phyloP scores from a whole-genome alignment of 352 stramenopile species.

The Phytophthora foliorum region DNA sequence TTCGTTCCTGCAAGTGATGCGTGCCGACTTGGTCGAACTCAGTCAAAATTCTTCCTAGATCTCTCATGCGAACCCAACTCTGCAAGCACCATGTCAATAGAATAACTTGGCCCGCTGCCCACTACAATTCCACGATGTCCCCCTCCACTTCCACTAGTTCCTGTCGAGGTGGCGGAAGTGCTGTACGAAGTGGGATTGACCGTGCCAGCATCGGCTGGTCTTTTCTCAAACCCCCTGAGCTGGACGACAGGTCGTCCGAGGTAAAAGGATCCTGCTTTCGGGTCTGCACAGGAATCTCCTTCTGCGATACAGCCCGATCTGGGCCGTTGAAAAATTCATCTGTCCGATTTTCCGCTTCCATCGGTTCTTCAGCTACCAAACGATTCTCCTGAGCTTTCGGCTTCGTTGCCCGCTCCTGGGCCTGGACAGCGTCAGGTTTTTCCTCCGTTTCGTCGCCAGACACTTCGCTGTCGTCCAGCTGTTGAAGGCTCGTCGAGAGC shows the following conservation, averaged over 20 bases:
- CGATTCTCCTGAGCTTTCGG: conserved; percentile 2
- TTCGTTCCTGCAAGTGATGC: conserved; percentile 29
- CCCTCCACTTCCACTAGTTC: conserved; percentile 65
- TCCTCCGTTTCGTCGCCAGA: conserved; percentile 43
- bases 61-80: conserved; percentile 1
- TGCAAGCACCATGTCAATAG: conserved; percentile 24
- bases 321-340: neutral
- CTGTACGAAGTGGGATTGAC: conserved; percentile 43
- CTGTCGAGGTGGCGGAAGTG: conserved; percentile 48
- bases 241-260: conserved; percentile 21
- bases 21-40: conserved; percentile 2
- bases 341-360: conserved; percentile 7
- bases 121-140: conserved; percentile 70
- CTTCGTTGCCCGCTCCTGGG: conserved; percentile 8
- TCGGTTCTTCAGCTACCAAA: conserved; percentile 1
- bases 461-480: conserved; percentile 34
- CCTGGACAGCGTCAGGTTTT: conserved; percentile 25
- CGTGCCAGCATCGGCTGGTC: conserved; percentile 38
- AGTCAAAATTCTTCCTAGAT: conserved; percentile 2
- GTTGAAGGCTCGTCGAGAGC: conserved; percentile 40
- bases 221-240: conserved; percentile 32
- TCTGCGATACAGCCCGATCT: conserved; percentile 1
- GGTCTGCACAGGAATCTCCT: neutral
- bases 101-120: conserved; percentile 23
- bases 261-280: conserved; percentile 14